Evolutionary conservation across 495 filamentous ascomycete genomes (phyloP).

Genomic region (Aspergillus carlsbadensis): DNA sequence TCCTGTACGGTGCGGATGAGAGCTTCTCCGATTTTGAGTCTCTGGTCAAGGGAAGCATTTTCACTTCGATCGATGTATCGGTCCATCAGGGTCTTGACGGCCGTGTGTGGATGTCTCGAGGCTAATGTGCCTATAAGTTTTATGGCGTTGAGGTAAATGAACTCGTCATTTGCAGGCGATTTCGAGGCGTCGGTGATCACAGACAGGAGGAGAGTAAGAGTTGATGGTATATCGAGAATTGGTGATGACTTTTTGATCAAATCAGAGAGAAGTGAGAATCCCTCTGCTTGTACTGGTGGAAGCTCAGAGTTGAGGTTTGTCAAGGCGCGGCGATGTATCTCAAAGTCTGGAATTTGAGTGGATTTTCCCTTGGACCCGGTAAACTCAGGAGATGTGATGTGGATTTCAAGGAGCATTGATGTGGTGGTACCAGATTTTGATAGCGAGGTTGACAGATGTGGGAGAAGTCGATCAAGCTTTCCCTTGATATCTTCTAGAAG

Average conservation of each 20-base stretch:
- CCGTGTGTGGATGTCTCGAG: conserved; percentile 62
- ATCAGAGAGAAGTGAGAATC: conserved; percentile 65
- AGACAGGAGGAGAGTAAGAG: conserved; percentile 63
- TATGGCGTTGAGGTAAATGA: conserved; percentile 70
- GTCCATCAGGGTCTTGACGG: conserved; percentile 64
- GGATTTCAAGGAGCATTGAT: conserved; percentile 52
- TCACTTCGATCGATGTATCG: conserved; percentile 66
- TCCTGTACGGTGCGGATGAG: conserved; percentile 68
- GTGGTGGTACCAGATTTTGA: conserved; percentile 52
- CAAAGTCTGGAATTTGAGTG: conserved; percentile 59
- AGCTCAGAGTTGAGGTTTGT: conserved; percentile 73
- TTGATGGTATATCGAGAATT: conserved; percentile 68
- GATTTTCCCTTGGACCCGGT: conserved; percentile 37
- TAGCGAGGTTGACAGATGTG: conserved; percentile 32
- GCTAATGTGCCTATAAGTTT: conserved; percentile 67
- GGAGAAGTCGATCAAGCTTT: conserved; percentile 45
- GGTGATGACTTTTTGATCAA: conserved; percentile 62
- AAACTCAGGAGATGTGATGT: conserved; percentile 55
- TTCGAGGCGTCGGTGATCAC: conserved; percentile 57
- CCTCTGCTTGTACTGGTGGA: conserved; percentile 75
- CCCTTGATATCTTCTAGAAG: conserved; percentile 51
- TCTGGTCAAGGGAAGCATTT: conserved; percentile 57
- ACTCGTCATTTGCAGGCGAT: conserved; percentile 57
- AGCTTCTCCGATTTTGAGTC: conserved; percentile 72
- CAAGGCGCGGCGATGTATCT: conserved; percentile 69